phyloP scores from a whole-genome alignment of 371 early-diverging fungal species.

The Syncephalastrum contaminatum region DNA sequence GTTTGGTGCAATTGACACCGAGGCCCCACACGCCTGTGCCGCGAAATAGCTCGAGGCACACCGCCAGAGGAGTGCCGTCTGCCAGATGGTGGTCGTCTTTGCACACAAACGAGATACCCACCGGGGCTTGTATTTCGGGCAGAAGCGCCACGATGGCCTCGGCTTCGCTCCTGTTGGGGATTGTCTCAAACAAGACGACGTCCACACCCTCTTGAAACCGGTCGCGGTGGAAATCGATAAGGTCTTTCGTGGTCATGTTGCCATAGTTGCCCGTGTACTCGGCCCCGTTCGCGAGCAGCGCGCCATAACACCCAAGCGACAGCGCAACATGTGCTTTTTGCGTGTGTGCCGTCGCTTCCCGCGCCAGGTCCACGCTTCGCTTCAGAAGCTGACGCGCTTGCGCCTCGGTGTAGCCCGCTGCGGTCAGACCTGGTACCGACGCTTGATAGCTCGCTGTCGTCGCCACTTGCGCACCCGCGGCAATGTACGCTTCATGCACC shows the following conservation, averaged over 20 bases:
- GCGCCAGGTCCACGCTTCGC: conserved; percentile 38
- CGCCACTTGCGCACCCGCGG: conserved; percentile 49
- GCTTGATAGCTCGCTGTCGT: conserved; percentile 56
- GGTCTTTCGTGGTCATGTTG: conserved; percentile 15
- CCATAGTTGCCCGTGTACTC: conserved; percentile 64
- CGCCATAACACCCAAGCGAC: conserved; percentile 62
- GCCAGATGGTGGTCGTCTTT: conserved; percentile 35
- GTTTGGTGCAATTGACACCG: conserved; percentile 63
- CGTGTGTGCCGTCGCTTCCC: conserved; percentile 35
- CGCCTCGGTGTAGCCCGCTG: conserved; percentile 28
- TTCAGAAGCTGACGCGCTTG: conserved; percentile 33
- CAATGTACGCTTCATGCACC: conserved; percentile 44
- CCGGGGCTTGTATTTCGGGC: conserved; percentile 16
- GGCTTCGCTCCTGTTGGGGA: conserved; percentile 55
- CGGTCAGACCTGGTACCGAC: conserved; percentile 32
- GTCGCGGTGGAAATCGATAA: conserved; percentile 46
- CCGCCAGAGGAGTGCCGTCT: conserved; percentile 35
- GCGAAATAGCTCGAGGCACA: conserved; percentile 18
- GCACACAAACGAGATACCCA: conserved; percentile 46
- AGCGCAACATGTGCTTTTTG: conserved; percentile 39
- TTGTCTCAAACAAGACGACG: conserved; percentile 60
- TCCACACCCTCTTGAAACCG: conserved; percentile 39
- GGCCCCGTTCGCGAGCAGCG: conserved; percentile 54
- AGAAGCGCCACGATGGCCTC: conserved; percentile 38
- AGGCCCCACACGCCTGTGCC: conserved; percentile 35